Conservation (phyloP, 1,284 basidiomycete species). For the Phellinidium pouzarii region DNA sequence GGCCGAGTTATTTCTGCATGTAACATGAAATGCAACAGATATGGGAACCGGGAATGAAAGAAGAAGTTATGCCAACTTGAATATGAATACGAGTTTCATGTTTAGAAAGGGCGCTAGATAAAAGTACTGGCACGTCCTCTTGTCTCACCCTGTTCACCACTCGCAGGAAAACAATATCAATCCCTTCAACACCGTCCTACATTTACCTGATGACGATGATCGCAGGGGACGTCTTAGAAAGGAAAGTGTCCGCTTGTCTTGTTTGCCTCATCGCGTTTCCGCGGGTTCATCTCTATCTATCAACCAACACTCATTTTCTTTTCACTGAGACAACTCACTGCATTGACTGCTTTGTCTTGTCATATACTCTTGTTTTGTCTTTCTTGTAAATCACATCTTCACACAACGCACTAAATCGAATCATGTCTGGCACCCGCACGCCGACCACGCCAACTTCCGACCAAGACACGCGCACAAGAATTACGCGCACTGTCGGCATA, state of each 20-base stretch:
- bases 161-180: no score
- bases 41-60: no score
- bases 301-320: neutral
- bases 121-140: no score
- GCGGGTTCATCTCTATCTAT: neutral
- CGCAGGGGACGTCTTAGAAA: neutral
- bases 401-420: neutral
- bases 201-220: neutral
- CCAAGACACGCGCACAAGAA: constrained; percentile 7
- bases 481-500: constrained; percentile 66
- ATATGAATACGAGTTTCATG: no score
- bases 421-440: constrained; percentile 15
- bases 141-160: no score
- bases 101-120: no score
- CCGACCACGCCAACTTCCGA: constrained; percentile 15
- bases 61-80: no score
- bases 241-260: neutral
- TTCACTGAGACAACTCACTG: neutral
- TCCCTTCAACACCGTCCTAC: no score
- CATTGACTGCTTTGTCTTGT: neutral
- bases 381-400: constrained; percentile 1
- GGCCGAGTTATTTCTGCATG: no score
- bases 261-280: neutral
- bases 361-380: neutral
- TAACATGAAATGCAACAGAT: no score